Evolutionary conservation across 2,329 filamentous ascomycete genomes (phyloP), one percentile per base, ranked within the genome.

Genomic region (Capronia americana): DNA sequence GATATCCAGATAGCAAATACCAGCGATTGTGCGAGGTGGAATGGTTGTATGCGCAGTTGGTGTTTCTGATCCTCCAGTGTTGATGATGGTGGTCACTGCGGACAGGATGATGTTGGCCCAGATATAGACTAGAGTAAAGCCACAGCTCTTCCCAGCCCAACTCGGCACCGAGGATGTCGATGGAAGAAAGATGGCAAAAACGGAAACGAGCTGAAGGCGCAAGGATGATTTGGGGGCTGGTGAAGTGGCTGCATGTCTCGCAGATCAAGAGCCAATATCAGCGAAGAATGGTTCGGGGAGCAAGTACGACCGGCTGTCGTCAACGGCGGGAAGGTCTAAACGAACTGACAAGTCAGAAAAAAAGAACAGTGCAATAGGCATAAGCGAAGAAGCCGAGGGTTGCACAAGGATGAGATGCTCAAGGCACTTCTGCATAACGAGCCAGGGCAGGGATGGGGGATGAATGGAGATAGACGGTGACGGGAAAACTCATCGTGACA

Each of bases 301-400:
- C n/a, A 50, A 34, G 30, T 50, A 41, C 20, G 30, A 59, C 57
- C 41, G 41, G 26, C 14, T 20, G 8, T 46, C 46, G 44, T 34
- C 57, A 34, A 50, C 7, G 1, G 23, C 10, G 20, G 57, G 41
- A 59, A 59, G 17, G 46, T 61, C n/a, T 54, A 54, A 54, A 61
- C 58, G 58, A 61, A 54, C 58, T 34, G 58, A 30, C 58, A 61
- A 61, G 58, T 61, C 58, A 61, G 48, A 44, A n/a, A 3, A 34
- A 28, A 30, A 48, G 41, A 10, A 12, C 7, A 28, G 7, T 26
- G 44, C 17, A 14, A 32, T 44, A 10, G 57, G 46, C 41, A 59
- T 59, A 59, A 59, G 57, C 57, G 57, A 59, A 41, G 58, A 41
- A 12, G 46, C 41, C 28, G 23, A 50, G 23, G 44, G 46, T 38